Evolutionary conservation across 1,139 yeast genomes (phyloP).

Genomic region (Geotrichum fermentans): DNA sequence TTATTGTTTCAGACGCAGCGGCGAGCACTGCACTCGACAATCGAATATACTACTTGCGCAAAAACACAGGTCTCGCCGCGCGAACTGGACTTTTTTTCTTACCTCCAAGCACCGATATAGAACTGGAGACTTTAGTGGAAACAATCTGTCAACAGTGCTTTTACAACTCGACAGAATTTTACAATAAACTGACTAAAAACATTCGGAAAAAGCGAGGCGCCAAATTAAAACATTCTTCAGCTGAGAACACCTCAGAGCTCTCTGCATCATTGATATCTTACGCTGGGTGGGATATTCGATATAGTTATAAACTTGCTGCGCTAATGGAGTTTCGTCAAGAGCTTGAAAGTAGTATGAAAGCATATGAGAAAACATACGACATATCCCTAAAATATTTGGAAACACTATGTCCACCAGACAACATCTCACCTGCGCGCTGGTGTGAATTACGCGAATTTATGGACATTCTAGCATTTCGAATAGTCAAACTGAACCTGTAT

Average conservation of each 20-base stretch:
- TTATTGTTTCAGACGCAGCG: slow-evolving; percentile 36
- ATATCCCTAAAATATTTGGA: slow-evolving; percentile 41
- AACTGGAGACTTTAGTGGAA: slow-evolving; percentile 40
- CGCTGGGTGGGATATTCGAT: slow-evolving; percentile 46
- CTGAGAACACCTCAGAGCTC: slow-evolving; percentile 16
- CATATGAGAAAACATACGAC: slow-evolving; percentile 49
- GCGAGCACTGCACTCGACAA: slow-evolving; percentile 36
- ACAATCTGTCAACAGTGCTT: slow-evolving; percentile 40
- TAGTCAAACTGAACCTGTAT: slow-evolving; percentile 59
- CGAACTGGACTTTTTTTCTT: slow-evolving; percentile 44
- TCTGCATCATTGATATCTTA: slow-evolving; percentile 30
- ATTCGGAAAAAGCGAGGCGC: slow-evolving; percentile 35
- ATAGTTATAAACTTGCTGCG: slow-evolving; percentile 47
- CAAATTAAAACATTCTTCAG: slow-evolving; percentile 19
- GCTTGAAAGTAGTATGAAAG: slow-evolving; percentile 44
- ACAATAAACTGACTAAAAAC: slow-evolving; percentile 38
- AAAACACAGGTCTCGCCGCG: slow-evolving; percentile 42
- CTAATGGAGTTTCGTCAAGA: slow-evolving; percentile 47
- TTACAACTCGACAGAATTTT: slow-evolving; percentile 43
- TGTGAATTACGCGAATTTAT: slow-evolving; percentile 45
- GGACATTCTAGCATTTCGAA: slow-evolving; percentile 60
- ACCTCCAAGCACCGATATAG: slow-evolving; percentile 40
- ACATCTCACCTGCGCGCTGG: slow-evolving; percentile 38
- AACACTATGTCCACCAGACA: slow-evolving; percentile 24
- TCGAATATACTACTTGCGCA: slow-evolving; percentile 41